Conservation (phyloP, 805 yeast species). For the Torulaspora quercuum region DNA sequence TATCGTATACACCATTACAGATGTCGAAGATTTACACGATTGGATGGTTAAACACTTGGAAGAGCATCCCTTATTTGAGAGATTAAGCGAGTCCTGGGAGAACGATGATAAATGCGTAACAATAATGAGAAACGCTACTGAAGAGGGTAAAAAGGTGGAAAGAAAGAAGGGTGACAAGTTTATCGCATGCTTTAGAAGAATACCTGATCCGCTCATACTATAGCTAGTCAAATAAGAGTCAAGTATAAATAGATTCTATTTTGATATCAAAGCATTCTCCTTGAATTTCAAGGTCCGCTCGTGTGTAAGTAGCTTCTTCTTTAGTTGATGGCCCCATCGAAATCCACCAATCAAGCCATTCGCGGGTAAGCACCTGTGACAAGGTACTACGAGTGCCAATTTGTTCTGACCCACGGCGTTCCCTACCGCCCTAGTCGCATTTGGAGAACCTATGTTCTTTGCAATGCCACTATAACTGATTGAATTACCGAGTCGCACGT, state of each 20-base stretch:
- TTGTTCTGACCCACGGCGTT: slow-evolving; percentile 42
- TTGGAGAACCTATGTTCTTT: slow-evolving; percentile 29
- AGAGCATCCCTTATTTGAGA: slow-evolving; percentile 85
- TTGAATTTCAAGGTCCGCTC: slow-evolving; percentile 4
- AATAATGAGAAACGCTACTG: slow-evolving; percentile 89
- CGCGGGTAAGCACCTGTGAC: slow-evolving; percentile 41
- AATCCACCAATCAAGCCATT: slow-evolving; percentile 39
- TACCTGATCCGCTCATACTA: slow-evolving; percentile 50
- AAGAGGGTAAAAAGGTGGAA: slow-evolving; percentile 94
- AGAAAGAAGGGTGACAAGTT: slow-evolving; percentile 85
- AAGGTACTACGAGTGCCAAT: slow-evolving; percentile 42
- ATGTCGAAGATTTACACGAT: slow-evolving; percentile 84
- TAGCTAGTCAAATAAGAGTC: background rate
- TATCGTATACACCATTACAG: slow-evolving; percentile 88
- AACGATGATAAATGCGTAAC: slow-evolving; percentile 72
- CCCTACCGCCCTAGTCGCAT: slow-evolving; percentile 41
- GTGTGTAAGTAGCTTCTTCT: slow-evolving; percentile 27
- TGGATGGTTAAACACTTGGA: slow-evolving; percentile 96
- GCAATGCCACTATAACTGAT: slow-evolving; percentile 39
- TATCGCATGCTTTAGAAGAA: slow-evolving; percentile 80
- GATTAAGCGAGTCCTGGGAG: slow-evolving; percentile 79
- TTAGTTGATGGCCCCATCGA: slow-evolving; percentile 39
- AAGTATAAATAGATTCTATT: background rate
- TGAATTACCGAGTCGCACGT: slow-evolving; percentile 33
- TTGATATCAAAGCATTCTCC: background rate